phyloP scores from a whole-genome alignment of 176 grass and related monocot genomes.

The Oryza longistaminata region DNA sequence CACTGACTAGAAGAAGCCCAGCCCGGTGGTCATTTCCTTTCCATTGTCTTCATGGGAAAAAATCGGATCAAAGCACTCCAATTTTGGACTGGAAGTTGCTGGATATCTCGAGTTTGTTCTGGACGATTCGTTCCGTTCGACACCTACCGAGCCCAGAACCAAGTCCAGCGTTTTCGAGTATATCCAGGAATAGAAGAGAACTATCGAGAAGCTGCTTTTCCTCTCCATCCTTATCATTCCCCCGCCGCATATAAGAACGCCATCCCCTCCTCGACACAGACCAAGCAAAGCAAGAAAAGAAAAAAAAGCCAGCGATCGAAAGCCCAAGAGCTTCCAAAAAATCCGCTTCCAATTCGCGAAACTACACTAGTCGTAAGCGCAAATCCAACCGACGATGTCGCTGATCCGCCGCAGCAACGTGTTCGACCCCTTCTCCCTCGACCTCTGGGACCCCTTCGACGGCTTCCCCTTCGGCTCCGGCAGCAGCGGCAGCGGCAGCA shows the following conservation, averaged over 20 bases:
- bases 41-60: too few relatives aligned
- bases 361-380: background rate
- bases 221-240: background rate
- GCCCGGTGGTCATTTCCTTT: too few relatives aligned
- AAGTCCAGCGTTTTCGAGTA: background rate
- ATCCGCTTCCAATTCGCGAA: background rate
- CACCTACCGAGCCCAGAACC: background rate
- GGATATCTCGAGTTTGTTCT: background rate
- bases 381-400: constrained; percentile 37
- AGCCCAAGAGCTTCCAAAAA: background rate
- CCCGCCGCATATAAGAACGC: background rate
- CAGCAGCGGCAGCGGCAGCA: constrained; percentile 27
- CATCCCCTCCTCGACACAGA: background rate
- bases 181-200: constrained; percentile 20
- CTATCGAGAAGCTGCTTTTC: constrained; percentile 30
- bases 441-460: constrained; percentile 63
- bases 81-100: background rate
- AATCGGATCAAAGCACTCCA: background rate
- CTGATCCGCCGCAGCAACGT: constrained; percentile 65
- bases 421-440: constrained; percentile 78
- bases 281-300: background rate
- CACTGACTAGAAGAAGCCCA: background rate
- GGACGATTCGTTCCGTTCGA: background rate
- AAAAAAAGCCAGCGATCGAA: background rate
- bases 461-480: constrained; percentile 57